These are phyloP conservation scores for Priceomyces melissophilus DNA, from an alignment of 805 yeast genomes.

Conservation along the genomic window DNA sequence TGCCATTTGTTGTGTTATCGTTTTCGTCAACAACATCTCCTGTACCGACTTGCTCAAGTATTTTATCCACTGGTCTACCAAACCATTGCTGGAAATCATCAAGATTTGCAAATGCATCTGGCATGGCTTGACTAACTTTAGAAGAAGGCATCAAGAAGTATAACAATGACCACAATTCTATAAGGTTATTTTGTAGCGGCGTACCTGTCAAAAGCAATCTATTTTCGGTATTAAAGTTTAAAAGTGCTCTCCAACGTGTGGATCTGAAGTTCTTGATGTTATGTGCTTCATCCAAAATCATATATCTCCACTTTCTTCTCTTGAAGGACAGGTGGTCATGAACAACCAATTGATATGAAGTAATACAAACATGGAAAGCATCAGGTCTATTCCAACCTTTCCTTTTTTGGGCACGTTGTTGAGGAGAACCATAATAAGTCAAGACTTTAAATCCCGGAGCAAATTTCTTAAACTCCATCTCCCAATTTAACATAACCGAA, in stretches of 20 bases:
- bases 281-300: constrained; percentile 98
- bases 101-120: constrained; percentile 93
- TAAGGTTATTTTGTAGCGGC: constrained; percentile 90
- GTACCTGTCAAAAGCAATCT: constrained; percentile 92
- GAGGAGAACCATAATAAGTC: constrained; percentile 96
- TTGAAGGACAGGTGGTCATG: constrained; percentile 94
- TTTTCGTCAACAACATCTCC: constrained; percentile 42
- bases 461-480: constrained; percentile 96
- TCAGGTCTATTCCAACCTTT: constrained; percentile 97
- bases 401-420: constrained; percentile 91
- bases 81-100: constrained; percentile 98
- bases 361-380: constrained; percentile 93
- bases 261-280: constrained; percentile 95
- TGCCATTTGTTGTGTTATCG: constrained; percentile 32
- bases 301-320: constrained; percentile 90
- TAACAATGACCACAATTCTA: constrained; percentile 93
- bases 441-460: constrained; percentile 97
- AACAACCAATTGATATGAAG: constrained; percentile 95
- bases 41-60: constrained; percentile 65
- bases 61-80: constrained; percentile 92
- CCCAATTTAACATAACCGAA: constrained; percentile 97
- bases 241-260: constrained; percentile 92
- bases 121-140: constrained; percentile 68
- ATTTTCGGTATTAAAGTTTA: constrained; percentile 90
- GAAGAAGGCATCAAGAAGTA: constrained; percentile 95